phyloP scores from a whole-genome alignment of 2,329 filamentous ascomycete genomes.

The Nakataea oryzae region DNA sequence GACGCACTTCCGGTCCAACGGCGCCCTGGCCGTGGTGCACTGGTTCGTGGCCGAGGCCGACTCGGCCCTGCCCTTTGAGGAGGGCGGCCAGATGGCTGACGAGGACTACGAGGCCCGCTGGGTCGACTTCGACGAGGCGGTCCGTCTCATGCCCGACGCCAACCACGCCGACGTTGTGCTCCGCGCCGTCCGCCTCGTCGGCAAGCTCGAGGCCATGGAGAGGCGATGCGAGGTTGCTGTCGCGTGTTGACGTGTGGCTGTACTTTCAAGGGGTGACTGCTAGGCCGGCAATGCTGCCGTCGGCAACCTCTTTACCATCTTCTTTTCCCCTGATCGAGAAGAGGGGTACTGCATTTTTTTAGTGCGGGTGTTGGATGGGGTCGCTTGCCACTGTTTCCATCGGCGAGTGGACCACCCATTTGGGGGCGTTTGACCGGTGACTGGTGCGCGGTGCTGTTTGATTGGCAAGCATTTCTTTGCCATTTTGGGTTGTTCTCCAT shows the following conservation, averaged over 20 bases:
- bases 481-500: not conserved
- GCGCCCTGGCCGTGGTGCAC: slow-evolving; percentile 8
- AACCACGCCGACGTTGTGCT: slow-evolving; percentile 2
- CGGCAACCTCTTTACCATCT: not conserved
- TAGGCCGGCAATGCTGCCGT: not conserved
- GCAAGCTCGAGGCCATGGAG: slow-evolving; percentile 1
- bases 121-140: slow-evolving; percentile 7
- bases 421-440: not conserved
- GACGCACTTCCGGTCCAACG: slow-evolving; percentile 9
- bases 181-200: not conserved
- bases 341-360: not conserved
- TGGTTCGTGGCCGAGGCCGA: slow-evolving; percentile 9
- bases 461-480: not conserved
- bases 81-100: slow-evolving; percentile 5
- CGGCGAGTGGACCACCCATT: no score
- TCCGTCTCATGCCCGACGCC: slow-evolving; percentile 3
- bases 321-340: not conserved
- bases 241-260: not conserved
- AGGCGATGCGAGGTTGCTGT: not conserved
- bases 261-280: no score
- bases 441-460: not conserved
- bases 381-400: no score
- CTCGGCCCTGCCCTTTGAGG: not conserved
- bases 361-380: no score
- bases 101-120: slow-evolving; percentile 8